Base-by-base conservation (phyloP, 768 basidiomycete species). In the Lyophyllum semitale region DNA sequence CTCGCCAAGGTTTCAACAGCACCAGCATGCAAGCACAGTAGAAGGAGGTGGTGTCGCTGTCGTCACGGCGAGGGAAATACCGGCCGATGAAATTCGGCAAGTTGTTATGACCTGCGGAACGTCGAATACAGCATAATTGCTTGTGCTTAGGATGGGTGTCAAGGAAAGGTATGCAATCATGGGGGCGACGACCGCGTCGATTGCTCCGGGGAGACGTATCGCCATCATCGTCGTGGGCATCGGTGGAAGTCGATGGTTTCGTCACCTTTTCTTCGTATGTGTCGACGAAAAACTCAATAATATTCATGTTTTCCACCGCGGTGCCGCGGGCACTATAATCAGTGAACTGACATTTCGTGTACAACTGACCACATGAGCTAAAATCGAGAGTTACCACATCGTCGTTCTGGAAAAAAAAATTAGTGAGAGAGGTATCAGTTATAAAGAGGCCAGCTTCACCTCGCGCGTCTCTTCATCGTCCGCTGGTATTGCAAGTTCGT, bases 1-100 rank as follows among this genome's bases (percentile, higher is more conserved):
- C 26, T 0, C 68, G 51, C 78, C 76, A 80, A 1, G 77, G 77
- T 44, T 71, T 71, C 5, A 78, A 53, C 2, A 77, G 61, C 37
- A 69, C 46, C 0, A 78, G 57, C 45, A 54, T 54, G 15, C 30
- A 46, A 4, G 77, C 76, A 32, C 62, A 72, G 42, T 76, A 80
- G 11, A 74, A 68, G 0, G 55, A 26, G 1, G 59, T 32, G 2
- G 29, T 32, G 0, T 65, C 63, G 1, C 45, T 17, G 23, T 73
- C 65, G 50, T 77, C 61, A 0, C 49, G 8, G 0, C 59, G 27
- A 1, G 76, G 73, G 48, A 79, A 74, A 18, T 59, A 75, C 0
- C 46, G 60, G 0, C 77, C 78, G n/a, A 76, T 58, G 47, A 79
- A 67, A 32, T 73, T 70, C 0, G 73, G 72, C 0, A 78, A 40